Evolutionary conservation across 441 rosid species (phyloP), one percentile per base, ranked within the genome.

Genomic region (Populus hybrid): DNA sequence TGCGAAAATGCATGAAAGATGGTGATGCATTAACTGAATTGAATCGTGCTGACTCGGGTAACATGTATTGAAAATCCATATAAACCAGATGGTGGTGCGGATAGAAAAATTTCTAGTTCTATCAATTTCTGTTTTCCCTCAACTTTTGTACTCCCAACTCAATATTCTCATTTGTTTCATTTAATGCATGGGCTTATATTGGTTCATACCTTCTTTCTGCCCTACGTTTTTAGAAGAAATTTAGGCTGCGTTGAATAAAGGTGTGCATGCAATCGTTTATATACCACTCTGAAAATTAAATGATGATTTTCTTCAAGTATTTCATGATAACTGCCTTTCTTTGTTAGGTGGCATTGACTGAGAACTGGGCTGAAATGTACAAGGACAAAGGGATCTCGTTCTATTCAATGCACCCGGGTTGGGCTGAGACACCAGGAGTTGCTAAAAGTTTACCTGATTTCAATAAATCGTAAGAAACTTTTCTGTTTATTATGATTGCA

Each of bases 331-430:
- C 24, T 33, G 21, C 74, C 38, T 45, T 72, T 35, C 59, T 77
- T 82, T 50, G 9, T 78, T 75, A 90, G 98, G 97, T 95, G 69
- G 97, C 94, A 16, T 74, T 92, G 72, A 91, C 92, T 0, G 96
- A 93, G 76, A 91, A 89, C 63, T 95, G 97, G 97, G 88, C 91
- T 10, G 94, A 89, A 70, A 84, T 72, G 72, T 83, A 89, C 86
- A 90, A 88, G 80, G 85, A 84, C 78, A 91, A 80, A 86, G 94
- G 94, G 70, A 86, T 95, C 36, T 88, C 91, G 16, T 95, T 93
- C 88, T 93, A 92, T 84, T 72, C 96, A 0, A 93, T 95, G 99
- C 98, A 93, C 81, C 99, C 99, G 10, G 98, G 97, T 11, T 95
- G 97, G 99, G 98, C 92, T 66, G 91, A 86, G 84, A 95, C 97